Evolutionary conservation across 176 grass and related monocot species (phyloP), one percentile per base, ranked within the genome.

Genomic region (Triticum dicoccoides): DNA sequence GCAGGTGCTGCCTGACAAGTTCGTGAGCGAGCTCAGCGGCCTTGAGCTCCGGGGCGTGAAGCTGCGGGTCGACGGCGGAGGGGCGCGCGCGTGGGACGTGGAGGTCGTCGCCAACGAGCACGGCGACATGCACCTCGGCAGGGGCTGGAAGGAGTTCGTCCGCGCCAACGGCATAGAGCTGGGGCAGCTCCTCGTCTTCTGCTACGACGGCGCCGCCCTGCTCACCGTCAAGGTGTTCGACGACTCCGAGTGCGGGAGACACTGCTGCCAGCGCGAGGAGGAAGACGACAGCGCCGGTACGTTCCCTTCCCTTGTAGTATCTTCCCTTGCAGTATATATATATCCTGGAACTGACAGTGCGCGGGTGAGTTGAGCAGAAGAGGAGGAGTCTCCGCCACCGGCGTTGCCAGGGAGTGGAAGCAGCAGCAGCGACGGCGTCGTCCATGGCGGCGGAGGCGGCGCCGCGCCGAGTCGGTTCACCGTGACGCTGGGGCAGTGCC

Each of bases 141-240:
- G 21, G 17, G 84, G 88, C 2, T 90, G 88, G 88, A 15, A 29
- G 29, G 56, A 77, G 84, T 90, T 90, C 65, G 72, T 39, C 39
- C 64, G 84, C 52, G 42, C 30, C 8, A 75, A 83, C 79, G 88
- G 77, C 79, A 39, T 90, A 3, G 51, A 56, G 3, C 54, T 20
- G 15, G 88, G 88, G 0, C 65, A 82, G 72, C 20, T 63, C 11
- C 88, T 90, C 41, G 17, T 86, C 51, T 90, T 86, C 72, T 52
- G 54, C 79, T 90, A 72, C 54, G 54, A 90, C 79, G 41, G 30
- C 67, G 47, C 34, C 20, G 25, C 9, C 25, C 34, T 44, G 34
- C 61, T 87, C 74, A 34, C 51, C 58, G 56, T 90, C 84, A 90
- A 56, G 1, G 66, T 90, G 42, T 90, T 87, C 61, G 89, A 83